Base-by-base conservation (phyloP, 139 green algal genomes). In the Astrephomene gubernaculifera region DNA sequence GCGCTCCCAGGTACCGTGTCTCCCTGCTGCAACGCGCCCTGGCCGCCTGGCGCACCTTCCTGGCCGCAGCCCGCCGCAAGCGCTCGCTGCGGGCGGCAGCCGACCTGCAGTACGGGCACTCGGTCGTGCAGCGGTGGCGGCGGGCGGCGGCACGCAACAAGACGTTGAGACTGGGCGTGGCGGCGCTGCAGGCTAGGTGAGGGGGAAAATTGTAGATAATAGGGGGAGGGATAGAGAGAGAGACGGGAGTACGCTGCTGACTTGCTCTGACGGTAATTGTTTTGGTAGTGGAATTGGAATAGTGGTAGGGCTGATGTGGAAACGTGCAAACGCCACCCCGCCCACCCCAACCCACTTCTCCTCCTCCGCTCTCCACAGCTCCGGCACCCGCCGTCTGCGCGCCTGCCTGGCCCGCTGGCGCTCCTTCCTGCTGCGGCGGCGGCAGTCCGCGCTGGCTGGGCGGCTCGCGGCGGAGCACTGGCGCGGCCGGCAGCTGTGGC, bases 21-120 rank as follows among this genome's bases (percentile, higher is more conserved):
- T 78, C 45, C 0, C n/a, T 79, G 24, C 79, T 86, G 10, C n/a
- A 33, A 35, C 45, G 45, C 22, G 79, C 65, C 1, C 19, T 86
- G 14, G 17, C 29, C 45, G 27, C 19, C 79, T 86, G 79, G 79
- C 17, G 38, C 45, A 22, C 4, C 45, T 60, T 27, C 36, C 2
- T 86, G 65, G 65, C 69, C 12, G 45, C 24, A 9, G 35, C 35
- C 10, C 45, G 49, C 3, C 79, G 49, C 41, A 69, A 76, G 44
- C 64, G 65, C 21, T 44, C 45, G n/a, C 25, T 69, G 65, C 45
- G 31, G 19, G 35, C 29, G 3, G 52, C 44, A 1, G 79, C 79
- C 7, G 65, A 52, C 17, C 33, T 86, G 52, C 79, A 79, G 79
- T 86, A 61, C 38, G 79, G 65, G 7, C 79, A 86, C 67, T 14